A percentile compares a stretch with the other conserved stretches of the same genome.
Conservation (phyloP, 257 asterid genomes). For the Solanum chiquidenum region DNA sequence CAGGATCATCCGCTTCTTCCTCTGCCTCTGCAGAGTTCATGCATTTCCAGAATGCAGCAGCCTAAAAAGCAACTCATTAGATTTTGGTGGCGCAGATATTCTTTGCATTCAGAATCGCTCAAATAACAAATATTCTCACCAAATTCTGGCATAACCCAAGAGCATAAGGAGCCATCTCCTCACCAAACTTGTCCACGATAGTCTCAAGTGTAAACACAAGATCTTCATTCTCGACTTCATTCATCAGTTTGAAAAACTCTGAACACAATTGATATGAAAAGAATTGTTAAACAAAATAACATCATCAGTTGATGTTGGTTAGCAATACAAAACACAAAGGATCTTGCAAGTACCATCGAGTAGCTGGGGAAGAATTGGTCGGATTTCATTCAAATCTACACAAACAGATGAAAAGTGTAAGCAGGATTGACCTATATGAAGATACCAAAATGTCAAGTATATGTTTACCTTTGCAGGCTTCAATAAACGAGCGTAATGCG, state of each 20-base stretch:
- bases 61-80: slow-evolving; percentile 32
- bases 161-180: slow-evolving; percentile 99
- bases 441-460: neutral
- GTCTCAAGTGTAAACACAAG: slow-evolving; percentile 97
- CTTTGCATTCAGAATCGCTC: neutral
- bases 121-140: slow-evolving; percentile 30
- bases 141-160: slow-evolving; percentile 96
- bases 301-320: neutral
- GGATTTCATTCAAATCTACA: slow-evolving; percentile 75
- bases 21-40: slow-evolving; percentile 85
- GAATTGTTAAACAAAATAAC: neutral
- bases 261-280: slow-evolving; percentile 6
- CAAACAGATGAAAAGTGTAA: slow-evolving; percentile 2
- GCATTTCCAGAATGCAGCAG: slow-evolving; percentile 99
- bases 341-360: slow-evolving; percentile 63
- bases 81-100: neutral
- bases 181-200: slow-evolving; percentile 97
- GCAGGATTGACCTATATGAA: neutral
- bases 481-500: slow-evolving; percentile 88
- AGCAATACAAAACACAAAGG: neutral
- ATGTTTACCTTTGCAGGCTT: slow-evolving; percentile 84
- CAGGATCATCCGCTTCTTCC: slow-evolving; percentile 96
- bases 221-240: slow-evolving; percentile 99
- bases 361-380: slow-evolving; percentile 89
- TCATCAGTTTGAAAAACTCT: slow-evolving; percentile 96